These are phyloP conservation scores for Hibiscus tridactylites DNA, from an alignment of 345 rosid species.

Conservation along the genomic window DNA sequence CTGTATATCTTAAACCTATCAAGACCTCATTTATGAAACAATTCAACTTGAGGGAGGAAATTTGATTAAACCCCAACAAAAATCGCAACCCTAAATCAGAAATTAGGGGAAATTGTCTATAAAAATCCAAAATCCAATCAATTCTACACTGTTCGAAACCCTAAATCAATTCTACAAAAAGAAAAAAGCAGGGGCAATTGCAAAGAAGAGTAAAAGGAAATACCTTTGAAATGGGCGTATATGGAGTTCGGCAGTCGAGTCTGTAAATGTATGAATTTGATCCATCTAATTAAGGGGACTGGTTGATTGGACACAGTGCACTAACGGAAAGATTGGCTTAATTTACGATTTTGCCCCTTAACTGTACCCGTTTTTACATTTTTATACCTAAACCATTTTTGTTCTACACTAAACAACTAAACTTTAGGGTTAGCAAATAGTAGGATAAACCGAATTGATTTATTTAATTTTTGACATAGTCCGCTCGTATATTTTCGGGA, in stretches of 20 bases:
- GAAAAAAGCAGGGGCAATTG: too few relatives aligned
- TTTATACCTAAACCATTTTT: too few relatives aligned
- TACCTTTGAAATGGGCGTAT: background rate
- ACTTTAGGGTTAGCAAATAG: too few relatives aligned
- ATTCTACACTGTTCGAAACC: background rate
- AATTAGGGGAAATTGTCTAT: background rate
- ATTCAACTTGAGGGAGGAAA: background rate
- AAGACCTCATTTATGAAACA: background rate
- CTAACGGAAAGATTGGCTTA: too few relatives aligned
- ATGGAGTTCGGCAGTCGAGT: background rate
- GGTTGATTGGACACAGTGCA: too few relatives aligned
- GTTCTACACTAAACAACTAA: too few relatives aligned
- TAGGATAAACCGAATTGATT: too few relatives aligned
- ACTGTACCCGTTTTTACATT: too few relatives aligned
- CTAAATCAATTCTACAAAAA: background rate
- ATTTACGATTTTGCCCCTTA: too few relatives aligned
- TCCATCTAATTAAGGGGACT: too few relatives aligned
- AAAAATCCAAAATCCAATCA: background rate
- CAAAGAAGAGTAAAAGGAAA: background rate
- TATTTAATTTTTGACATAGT: background rate
- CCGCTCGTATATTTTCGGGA: too few relatives aligned
- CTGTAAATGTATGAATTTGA: background rate
- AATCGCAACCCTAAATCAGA: background rate
- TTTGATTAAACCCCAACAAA: background rate
- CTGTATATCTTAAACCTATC: background rate